Evolutionary conservation across 129 eudicot species (phyloP), one percentile per base, ranked within the genome.

Genomic region (Glebionis coronaria): DNA sequence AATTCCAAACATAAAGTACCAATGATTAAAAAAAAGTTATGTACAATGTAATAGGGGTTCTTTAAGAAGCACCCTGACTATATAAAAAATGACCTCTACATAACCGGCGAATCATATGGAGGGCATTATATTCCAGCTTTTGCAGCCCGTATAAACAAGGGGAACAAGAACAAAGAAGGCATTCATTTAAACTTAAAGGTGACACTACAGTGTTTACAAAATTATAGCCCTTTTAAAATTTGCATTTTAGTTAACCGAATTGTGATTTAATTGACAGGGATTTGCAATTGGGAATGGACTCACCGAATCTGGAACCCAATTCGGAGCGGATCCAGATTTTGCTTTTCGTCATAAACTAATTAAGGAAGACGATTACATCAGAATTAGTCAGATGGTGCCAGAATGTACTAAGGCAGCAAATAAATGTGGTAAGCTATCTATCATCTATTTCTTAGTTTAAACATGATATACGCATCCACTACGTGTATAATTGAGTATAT

Each of bases 41-140:
- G n/a, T 35, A 50, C 16, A 35, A 47, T 42, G 55, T 15, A 13
- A 59, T 79, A 90, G 95, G 92, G 74, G 25, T 90, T 90, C 42
- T 90, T 90, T 50, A 56, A 56, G 47, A 75, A 61, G 45, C 97
- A 87, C 65, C 97, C 95, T 31, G 78, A 90, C n/a, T 85, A 65
- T 67, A 74, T 55, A 40, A 74, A 76, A 18, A 90, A 84, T 62
- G 86, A 87, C 18, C 83, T 90, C 18, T 90, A 73, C 72, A 87
- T 87, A 63, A 90, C 95, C 42, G 97, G 97, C 74, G 97, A 90
- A 82, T 90, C 92, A 47, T 90, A 84, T 60, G 95, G 92, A 60
- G 97, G 92, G 56, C 97, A 87, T 44, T 90, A 90, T 61, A 90
- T 90, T 58, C 95, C 97, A 54, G 97, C 97, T 61, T 81, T 90